phyloP scores from a whole-genome alignment of 768 basidiomycete genomes.

The Mycena amicta region DNA sequence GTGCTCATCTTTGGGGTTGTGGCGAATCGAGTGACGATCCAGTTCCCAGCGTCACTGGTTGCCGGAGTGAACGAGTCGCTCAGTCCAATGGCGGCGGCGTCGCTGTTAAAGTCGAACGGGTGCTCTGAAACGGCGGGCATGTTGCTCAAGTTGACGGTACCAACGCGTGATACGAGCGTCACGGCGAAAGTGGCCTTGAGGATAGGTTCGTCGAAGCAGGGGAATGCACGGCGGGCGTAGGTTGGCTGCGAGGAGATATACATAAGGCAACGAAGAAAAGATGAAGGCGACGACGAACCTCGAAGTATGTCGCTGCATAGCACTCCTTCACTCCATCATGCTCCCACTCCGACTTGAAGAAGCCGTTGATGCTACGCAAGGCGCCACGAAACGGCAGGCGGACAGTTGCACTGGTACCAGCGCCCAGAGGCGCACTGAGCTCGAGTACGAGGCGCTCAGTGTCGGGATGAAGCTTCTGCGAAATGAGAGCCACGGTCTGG shows the following conservation, averaged over 20 bases:
- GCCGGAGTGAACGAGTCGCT: constrained; percentile 33
- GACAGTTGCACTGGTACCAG: background rate
- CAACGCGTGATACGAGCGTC: constrained; percentile 55
- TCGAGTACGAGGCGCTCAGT: background rate
- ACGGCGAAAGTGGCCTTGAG: constrained; percentile 65
- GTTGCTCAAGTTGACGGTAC: constrained; percentile 64
- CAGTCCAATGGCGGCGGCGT: background rate
- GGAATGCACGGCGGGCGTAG: constrained; percentile 59
- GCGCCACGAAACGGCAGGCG: background rate
- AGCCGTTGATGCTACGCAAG: constrained; percentile 19
- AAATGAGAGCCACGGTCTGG: constrained; percentile 30
- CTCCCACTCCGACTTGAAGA: constrained; percentile 51
- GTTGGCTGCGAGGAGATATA: constrained; percentile 48
- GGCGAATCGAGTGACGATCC: constrained; percentile 64
- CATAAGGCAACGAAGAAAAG: background rate
- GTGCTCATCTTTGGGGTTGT: constrained; percentile 68
- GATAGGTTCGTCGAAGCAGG: constrained; percentile 72
- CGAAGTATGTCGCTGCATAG: constrained; percentile 68
- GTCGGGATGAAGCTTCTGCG: background rate
- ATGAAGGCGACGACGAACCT: constrained; percentile 31
- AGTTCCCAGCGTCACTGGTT: constrained; percentile 34
- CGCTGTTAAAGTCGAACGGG: constrained; percentile 22
- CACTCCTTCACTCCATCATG: constrained; percentile 44
- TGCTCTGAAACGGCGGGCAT: constrained; percentile 55
- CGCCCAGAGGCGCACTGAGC: background rate